A percentile compares a stretch with the other conserved stretches of the same genome.
phyloP scores from a whole-genome alignment of 2,329 filamentous ascomycete genomes.

The Claviceps fusiformis region DNA sequence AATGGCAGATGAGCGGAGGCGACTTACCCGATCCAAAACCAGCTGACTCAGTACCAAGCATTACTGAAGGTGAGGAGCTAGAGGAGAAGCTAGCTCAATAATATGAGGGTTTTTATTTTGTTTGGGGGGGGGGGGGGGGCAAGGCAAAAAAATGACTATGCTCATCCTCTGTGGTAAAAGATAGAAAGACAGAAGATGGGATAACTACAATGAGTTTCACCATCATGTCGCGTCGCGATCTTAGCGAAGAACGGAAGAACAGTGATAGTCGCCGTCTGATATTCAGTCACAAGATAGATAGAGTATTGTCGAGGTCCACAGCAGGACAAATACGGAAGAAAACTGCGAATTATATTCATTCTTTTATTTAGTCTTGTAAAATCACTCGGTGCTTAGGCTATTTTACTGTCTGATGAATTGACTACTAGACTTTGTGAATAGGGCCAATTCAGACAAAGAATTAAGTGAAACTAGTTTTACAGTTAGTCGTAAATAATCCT shows the following conservation, averaged over 20 bases:
- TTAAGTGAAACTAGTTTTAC: too few species aligned
- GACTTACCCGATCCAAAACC: constrained; percentile 38
- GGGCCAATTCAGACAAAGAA: too few species aligned
- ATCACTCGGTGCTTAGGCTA: too few species aligned
- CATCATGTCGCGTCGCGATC: neutral
- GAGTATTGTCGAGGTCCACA: neutral
- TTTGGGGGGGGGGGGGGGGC: neutral
- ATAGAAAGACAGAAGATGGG: too few species aligned
- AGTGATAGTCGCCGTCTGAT: neutral
- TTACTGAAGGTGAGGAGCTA: constrained; percentile 39
- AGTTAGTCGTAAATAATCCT: too few species aligned
- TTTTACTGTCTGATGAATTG: too few species aligned
- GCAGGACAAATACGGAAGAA: neutral
- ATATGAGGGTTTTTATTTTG: neutral
- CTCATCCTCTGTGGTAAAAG: neutral
- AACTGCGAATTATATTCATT: too few species aligned
- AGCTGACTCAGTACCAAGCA: constrained; percentile 22
- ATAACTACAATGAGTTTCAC: neutral
- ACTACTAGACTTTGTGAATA: too few species aligned
- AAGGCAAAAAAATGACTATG: neutral
- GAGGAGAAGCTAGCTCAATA: constrained; percentile 28
- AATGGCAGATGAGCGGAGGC: constrained; percentile 92
- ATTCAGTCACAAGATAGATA: neutral
- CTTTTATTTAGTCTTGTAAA: too few species aligned
- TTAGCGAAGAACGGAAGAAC: neutral